phyloP scores from a whole-genome alignment of 371 early-diverging fungal genomes.

The Furculomyces boomerangus region DNA sequence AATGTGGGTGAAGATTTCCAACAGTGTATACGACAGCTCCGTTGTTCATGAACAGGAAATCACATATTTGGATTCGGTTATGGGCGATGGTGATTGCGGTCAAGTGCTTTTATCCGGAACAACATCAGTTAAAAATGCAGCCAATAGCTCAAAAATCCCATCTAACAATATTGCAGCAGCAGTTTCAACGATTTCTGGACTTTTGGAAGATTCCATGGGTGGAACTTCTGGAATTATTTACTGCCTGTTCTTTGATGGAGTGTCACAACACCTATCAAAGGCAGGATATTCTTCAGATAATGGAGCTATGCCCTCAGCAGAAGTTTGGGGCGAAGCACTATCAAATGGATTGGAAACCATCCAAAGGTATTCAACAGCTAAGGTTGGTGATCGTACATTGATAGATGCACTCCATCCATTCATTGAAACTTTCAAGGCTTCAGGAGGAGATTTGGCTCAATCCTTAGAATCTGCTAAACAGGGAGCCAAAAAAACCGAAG shows the following conservation, averaged over 20 bases:
- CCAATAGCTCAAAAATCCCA: conserved; percentile 17
- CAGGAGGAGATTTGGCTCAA: conserved; percentile 17
- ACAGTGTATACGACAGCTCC: conserved; percentile 29
- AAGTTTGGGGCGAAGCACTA: conserved; percentile 27
- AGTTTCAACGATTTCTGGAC: conserved; percentile 31
- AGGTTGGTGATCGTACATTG: conserved; percentile 58
- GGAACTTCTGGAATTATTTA: conserved; percentile 61
- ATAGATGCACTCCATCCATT: conserved; percentile 60
- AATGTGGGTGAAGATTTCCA: conserved; percentile 27
- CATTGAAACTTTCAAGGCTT: conserved; percentile 15
- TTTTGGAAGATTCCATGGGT: conserved; percentile 52
- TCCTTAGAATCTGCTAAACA: conserved; percentile 34
- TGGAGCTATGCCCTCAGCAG: conserved; percentile 3
- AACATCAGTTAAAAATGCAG: conserved; percentile 26
- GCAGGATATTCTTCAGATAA: conserved; percentile 4
- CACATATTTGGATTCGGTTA: conserved; percentile 44
- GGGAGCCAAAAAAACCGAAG: conserved; percentile 37
- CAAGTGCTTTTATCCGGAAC: conserved; percentile 46
- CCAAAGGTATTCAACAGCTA: conserved; percentile 47
- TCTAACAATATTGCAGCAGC: conserved; percentile 26
- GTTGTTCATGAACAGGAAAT: conserved; percentile 48
- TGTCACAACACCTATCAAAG: conserved; percentile 31
- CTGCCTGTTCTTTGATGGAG: conserved; percentile 53
- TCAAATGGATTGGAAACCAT: conserved; percentile 36
- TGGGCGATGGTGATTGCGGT: conserved; percentile 77